Evolutionary conservation across 2,329 filamentous ascomycete genomes (phyloP).

Genomic region (Metarhizium anisopliae): DNA sequence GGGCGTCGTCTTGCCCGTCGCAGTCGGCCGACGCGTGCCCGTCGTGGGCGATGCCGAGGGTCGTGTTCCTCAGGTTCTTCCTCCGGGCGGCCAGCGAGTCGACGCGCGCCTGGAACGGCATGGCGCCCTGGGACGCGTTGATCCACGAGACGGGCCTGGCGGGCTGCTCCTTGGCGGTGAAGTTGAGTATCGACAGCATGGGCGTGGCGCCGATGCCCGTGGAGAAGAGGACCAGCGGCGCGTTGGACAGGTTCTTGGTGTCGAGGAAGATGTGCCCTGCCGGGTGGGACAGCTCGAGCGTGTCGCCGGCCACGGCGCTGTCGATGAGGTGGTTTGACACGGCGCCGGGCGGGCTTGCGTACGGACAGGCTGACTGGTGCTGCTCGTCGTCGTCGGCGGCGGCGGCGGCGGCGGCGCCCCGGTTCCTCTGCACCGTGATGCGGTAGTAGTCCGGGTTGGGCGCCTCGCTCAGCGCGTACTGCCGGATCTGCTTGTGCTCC

Average conservation of each 20-base stretch:
- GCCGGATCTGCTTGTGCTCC: conserved; percentile 54
- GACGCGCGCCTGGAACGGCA: conserved; percentile 47
- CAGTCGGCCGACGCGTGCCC: conserved; percentile 35
- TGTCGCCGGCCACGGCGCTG: conserved; percentile 49
- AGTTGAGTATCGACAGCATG: conserved; percentile 51
- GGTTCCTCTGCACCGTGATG: conserved; percentile 62
- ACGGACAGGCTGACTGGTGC: conserved; percentile 11
- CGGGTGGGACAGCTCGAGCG: conserved; percentile 58
- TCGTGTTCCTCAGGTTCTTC: conserved; percentile 27
- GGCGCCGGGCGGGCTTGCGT: conserved; percentile 43
- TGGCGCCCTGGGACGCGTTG: conserved; percentile 43
- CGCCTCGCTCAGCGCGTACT: conserved; percentile 64
- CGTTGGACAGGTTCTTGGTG: conserved; percentile 24
- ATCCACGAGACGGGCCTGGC: conserved; percentile 48
- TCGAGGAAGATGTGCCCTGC: conserved; percentile 52
- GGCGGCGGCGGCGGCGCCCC: conserved; percentile 26
- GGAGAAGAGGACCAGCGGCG: conserved; percentile 51
- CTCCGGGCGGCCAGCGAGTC: conserved; percentile 31
- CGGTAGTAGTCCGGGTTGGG: conserved; percentile 55
- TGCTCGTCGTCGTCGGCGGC: conserved; percentile 1
- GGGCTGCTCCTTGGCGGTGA: conserved; percentile 34
- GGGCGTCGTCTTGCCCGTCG: conserved; percentile 34
- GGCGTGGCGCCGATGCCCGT: conserved; percentile 53
- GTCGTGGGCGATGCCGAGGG: conserved; percentile 38
- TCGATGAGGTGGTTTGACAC: conserved; percentile 64